These are phyloP conservation scores for Venturia oleaginea DNA, from an alignment of 2,329 filamentous ascomycete species.

Conservation along the genomic window DNA sequence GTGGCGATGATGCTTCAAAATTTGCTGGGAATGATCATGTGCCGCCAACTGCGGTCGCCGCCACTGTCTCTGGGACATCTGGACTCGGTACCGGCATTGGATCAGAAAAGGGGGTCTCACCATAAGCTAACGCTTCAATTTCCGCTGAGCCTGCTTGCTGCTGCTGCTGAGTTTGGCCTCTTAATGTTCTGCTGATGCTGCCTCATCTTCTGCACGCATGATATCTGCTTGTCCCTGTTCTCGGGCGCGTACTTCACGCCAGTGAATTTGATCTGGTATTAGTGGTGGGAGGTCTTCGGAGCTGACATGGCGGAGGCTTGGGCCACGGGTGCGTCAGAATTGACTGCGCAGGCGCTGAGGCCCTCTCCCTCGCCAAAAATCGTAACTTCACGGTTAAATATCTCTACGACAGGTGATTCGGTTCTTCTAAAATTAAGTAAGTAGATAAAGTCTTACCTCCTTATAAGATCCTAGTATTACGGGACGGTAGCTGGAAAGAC, in stretches of 20 bases:
- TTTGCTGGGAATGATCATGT: neutral
- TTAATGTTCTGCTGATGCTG: neutral
- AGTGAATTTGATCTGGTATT: neutral
- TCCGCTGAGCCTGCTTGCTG: neutral
- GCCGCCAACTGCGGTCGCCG: neutral
- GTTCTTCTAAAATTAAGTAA: no score
- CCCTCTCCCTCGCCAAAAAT: no score
- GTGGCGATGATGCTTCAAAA: neutral
- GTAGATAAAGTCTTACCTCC: no score
- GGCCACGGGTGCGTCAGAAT: neutral
- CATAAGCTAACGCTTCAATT: neutral
- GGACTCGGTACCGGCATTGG: neutral
- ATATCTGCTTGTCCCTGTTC: slow-evolving; percentile 3
- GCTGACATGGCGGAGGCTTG: neutral
- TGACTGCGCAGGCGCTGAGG: no score
- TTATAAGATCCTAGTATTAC: no score
- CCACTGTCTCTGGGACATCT: neutral
- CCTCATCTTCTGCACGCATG: neutral
- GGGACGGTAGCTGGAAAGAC: no score
- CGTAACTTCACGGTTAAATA: no score
- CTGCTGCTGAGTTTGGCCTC: neutral
- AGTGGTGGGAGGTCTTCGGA: neutral
- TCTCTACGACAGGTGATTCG: no score
- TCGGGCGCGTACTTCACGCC: slow-evolving; percentile 1
- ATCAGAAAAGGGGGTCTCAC: neutral